These are phyloP conservation scores for Setaria viridis DNA, from an alignment of 202 grass and related monocot genomes.

Conservation along the genomic window DNA sequence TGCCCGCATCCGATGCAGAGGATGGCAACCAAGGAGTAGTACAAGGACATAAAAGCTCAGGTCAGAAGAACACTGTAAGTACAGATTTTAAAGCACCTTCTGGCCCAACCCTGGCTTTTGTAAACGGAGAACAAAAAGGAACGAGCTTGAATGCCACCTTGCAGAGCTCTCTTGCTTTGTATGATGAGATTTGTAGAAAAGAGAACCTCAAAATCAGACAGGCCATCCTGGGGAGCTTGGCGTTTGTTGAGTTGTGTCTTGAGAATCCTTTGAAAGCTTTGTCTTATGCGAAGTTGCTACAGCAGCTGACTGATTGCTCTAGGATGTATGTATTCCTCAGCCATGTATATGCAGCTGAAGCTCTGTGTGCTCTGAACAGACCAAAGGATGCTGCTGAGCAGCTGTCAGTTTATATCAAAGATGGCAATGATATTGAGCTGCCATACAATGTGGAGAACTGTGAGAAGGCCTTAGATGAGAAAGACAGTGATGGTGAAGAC, in stretches of 20 bases:
- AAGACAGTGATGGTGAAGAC: constrained; percentile 79
- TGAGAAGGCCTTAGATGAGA: constrained; percentile 77
- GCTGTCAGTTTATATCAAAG: constrained; percentile 77
- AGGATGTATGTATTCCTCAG: constrained; percentile 81
- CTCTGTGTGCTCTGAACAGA: constrained; percentile 78
- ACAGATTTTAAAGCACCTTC: constrained; percentile 59
- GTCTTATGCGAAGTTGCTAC: constrained; percentile 64
- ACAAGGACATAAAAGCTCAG: constrained; percentile 55
- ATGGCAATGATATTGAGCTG: constrained; percentile 64
- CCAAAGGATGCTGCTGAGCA: constrained; percentile 79
- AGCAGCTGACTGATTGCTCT: constrained; percentile 75
- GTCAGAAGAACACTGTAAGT: constrained; percentile 52
- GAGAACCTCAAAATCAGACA: constrained; percentile 86
- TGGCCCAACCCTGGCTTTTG: constrained; percentile 36
- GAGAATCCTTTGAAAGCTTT: constrained; percentile 86
- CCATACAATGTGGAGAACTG: constrained; percentile 84
- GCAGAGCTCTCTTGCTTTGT: constrained; percentile 72
- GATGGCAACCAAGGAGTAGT: constrained; percentile 50
- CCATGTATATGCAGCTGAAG: constrained; percentile 93
- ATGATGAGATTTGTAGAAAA: constrained; percentile 79
- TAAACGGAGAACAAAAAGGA: constrained; percentile 79
- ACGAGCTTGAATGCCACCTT: constrained; percentile 67
- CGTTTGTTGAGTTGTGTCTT: constrained; percentile 82
- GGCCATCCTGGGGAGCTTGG: constrained; percentile 73
- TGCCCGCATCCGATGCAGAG: constrained; percentile 44